Conservation (phyloP, 345 rosid genomes). For the Eucalyptus sideroxylon region DNA sequence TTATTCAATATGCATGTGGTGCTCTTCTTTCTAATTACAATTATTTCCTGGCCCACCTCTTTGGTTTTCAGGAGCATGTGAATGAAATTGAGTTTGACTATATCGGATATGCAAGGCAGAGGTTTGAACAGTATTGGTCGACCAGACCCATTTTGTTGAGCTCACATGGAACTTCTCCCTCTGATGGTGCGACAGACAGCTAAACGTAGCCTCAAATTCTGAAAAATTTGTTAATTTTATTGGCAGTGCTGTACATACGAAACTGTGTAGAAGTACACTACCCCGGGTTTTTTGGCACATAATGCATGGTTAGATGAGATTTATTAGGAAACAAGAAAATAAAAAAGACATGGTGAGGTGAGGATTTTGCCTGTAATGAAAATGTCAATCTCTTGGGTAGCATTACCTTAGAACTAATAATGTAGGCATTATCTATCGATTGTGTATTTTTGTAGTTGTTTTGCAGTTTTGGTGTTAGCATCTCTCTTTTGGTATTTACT, state of each 20-base stretch:
- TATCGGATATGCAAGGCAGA: conserved; percentile 50
- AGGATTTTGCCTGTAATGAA: not conserved
- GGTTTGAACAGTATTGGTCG: conserved; percentile 47
- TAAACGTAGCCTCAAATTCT: not conserved
- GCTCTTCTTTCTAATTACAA: not conserved
- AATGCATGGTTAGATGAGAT: not conserved
- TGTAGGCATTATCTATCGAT: not conserved
- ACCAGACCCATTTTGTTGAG: conserved; percentile 20
- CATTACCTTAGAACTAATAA: not conserved
- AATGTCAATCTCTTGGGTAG: not conserved
- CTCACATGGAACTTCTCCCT: not conserved
- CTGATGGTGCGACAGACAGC: not conserved
- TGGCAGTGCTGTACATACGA: not conserved
- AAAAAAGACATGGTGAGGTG: not conserved
- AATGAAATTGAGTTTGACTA: conserved; percentile 63
- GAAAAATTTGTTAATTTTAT: not conserved
- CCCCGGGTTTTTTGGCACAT: not conserved
- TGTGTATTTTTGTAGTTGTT: not conserved
- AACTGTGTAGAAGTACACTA: not conserved
- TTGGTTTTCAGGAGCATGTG: conserved; percentile 33
- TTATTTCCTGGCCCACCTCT: not conserved
- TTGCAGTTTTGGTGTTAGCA: not conserved
- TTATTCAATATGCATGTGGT: not conserved
- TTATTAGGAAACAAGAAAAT: not conserved
- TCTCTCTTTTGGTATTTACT: not conserved